These are phyloP conservation scores for Colletotrichum lentis DNA, from an alignment of 2,329 filamentous ascomycete genomes.

Conservation along the genomic window DNA sequence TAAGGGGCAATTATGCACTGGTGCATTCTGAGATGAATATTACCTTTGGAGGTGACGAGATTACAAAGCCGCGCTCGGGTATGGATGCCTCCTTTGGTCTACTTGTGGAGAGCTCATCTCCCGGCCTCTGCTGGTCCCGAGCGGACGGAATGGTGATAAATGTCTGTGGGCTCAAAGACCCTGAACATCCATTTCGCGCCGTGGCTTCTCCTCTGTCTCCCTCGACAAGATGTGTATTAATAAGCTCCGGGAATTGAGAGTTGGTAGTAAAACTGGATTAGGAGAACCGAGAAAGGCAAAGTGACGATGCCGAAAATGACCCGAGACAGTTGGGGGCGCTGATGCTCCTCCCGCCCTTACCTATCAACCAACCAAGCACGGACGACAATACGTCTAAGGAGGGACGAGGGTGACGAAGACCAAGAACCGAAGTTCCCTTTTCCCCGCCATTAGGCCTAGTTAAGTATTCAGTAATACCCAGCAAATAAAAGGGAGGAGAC, in stretches of 20 bases:
- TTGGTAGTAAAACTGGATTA: neutral
- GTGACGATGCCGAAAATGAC: neutral
- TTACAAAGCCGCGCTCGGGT: neutral
- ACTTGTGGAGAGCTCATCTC: neutral
- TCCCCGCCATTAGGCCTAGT: slow-evolving; percentile 18
- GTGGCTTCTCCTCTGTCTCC: slow-evolving; percentile 10
- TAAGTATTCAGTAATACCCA: slow-evolving; percentile 30
- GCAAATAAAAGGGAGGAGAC: slow-evolving; percentile 11
- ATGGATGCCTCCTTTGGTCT: neutral
- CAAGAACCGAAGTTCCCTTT: neutral
- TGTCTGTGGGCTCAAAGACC: slow-evolving; percentile 12
- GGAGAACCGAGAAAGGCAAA: neutral
- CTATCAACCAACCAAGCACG: neutral
- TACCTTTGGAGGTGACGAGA: neutral
- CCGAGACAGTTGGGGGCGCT: slow-evolving; percentile 1
- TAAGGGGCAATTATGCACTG: neutral
- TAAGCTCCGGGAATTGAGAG: neutral
- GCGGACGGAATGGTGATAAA: neutral
- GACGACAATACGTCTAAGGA: neutral
- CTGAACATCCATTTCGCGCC: slow-evolving; percentile 1
- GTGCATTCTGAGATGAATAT: neutral
- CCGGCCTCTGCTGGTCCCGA: slow-evolving; percentile 1
- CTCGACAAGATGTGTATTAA: neutral
- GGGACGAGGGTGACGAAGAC: neutral
- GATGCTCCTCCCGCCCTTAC: neutral